phyloP scores from a whole-genome alignment of 306 rosid genomes.

The Cucurbita argyrosperma region DNA sequence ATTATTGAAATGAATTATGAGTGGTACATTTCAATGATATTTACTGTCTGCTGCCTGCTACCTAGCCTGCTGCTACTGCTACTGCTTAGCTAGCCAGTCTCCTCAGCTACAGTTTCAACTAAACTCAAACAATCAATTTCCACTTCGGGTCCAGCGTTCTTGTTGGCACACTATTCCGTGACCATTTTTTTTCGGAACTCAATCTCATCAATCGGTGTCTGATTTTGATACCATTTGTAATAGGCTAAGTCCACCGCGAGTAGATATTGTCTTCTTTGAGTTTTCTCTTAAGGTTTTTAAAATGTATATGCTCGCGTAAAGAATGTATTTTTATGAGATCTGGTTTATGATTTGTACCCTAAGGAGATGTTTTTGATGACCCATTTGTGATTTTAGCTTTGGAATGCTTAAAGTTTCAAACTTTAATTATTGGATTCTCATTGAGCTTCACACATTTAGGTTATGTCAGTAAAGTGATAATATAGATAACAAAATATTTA shows the following conservation, averaged over 20 bases:
- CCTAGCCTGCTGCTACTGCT: neutral
- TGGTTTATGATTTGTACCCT: too few relatives aligned
- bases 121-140: neutral
- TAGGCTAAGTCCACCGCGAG: accelerated
- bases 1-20: constrained; percentile 2
- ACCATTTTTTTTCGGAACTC: too few relatives aligned
- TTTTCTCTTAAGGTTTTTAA: too few relatives aligned
- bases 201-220: too few relatives aligned
- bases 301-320: too few relatives aligned
- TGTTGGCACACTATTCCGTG: too few relatives aligned
- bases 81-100: neutral
- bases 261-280: too few relatives aligned
- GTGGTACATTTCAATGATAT: neutral
- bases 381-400: neutral
- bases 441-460: neutral
- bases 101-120: neutral
- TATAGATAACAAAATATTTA: neutral
- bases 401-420: neutral
- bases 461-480: neutral
- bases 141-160: too few relatives aligned
- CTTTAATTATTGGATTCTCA: neutral
- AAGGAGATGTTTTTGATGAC: neutral
- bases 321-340: too few relatives aligned
- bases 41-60: neutral
- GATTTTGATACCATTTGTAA: too few relatives aligned